These are phyloP conservation scores for Cicer yamashitae DNA, from an alignment of 306 rosid genomes.

Conservation along the genomic window DNA sequence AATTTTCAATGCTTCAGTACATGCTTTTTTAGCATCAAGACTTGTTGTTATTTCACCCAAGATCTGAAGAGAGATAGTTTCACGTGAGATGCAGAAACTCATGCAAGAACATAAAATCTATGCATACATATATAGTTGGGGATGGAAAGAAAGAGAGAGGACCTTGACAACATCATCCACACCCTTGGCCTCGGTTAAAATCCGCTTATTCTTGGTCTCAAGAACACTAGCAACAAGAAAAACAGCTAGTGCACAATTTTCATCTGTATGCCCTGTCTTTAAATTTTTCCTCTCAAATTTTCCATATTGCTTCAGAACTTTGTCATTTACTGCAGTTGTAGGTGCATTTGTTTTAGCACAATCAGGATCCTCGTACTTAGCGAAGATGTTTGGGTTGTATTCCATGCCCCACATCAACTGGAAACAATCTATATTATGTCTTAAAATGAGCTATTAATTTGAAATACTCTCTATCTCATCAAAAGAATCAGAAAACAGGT, in stretches of 20 bases:
- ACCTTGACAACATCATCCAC: slow-evolving; percentile 90
- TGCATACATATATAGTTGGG: neutral
- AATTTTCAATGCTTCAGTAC: slow-evolving; percentile 78
- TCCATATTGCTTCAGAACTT: slow-evolving; percentile 76
- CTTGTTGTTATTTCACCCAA: slow-evolving; percentile 72
- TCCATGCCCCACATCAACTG: slow-evolving; percentile 99
- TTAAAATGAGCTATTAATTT: slow-evolving; percentile 53
- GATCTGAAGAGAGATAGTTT: slow-evolving; percentile 64
- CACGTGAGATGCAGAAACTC: slow-evolving; percentile 40
- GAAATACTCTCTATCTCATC: slow-evolving; percentile 41
- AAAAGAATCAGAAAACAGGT: slow-evolving; percentile 26
- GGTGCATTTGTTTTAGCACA: slow-evolving; percentile 37
- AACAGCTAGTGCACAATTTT: slow-evolving; percentile 64
- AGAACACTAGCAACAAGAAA: slow-evolving; percentile 92
- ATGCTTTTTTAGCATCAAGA: slow-evolving; percentile 88
- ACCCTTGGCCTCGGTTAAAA: slow-evolving; percentile 86
- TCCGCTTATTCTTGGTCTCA: slow-evolving; percentile 76
- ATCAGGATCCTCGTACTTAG: slow-evolving; percentile 57
- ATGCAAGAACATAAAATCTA: slow-evolving; percentile 11
- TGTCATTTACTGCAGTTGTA: slow-evolving; percentile 55
- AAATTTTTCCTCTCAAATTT: slow-evolving; percentile 80
- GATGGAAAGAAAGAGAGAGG: slow-evolving; percentile 37
- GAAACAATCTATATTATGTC: slow-evolving; percentile 81
- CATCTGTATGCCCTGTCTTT: slow-evolving; percentile 63
- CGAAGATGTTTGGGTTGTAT: slow-evolving; percentile 86